Evolutionary conservation across 345 rosid genomes (phyloP).

Genomic region (Aquilaria malaccensis): DNA sequence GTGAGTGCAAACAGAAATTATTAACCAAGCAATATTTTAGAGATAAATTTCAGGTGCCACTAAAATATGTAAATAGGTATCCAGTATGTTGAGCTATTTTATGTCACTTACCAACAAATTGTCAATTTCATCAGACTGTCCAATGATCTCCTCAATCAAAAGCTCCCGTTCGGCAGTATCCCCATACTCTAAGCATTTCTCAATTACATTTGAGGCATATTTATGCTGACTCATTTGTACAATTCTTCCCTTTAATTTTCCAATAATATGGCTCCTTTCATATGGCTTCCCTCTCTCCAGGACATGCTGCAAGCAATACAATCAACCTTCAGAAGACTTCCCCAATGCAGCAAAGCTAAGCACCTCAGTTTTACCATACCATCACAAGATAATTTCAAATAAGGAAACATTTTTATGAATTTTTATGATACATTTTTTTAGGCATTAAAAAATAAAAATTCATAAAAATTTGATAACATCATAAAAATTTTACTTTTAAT

Average conservation of each 20-base stretch:
- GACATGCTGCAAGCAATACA: constrained; percentile 60
- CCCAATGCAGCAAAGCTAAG: too few species aligned
- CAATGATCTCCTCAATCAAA: constrained; percentile 78
- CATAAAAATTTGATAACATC: too few species aligned
- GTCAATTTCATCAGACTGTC: constrained; percentile 68
- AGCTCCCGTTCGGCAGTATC: constrained; percentile 60
- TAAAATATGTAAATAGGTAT: too few species aligned
- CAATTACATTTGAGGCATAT: constrained; percentile 91
- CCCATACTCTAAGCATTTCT: constrained; percentile 89
- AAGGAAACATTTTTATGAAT: not conserved
- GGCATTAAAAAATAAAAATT: too few species aligned
- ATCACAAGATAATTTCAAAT: too few species aligned
- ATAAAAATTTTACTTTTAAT: too few species aligned
- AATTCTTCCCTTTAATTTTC: constrained; percentile 74
- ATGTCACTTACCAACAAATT: constrained; percentile 63
- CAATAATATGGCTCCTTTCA: constrained; percentile 70
- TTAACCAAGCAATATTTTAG: too few species aligned
- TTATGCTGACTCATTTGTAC: constrained; percentile 97
- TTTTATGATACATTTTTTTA: too few species aligned
- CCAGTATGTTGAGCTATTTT: not conserved
- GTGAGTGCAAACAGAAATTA: too few species aligned
- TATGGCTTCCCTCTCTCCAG: constrained; percentile 76
- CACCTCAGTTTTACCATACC: too few species aligned
- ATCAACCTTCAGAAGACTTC: constrained; percentile 1
- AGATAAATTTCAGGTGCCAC: too few species aligned